Evolutionary conservation across 176 grass and related monocot genomes (phyloP).

Genomic region (Dactylis glomerata): DNA sequence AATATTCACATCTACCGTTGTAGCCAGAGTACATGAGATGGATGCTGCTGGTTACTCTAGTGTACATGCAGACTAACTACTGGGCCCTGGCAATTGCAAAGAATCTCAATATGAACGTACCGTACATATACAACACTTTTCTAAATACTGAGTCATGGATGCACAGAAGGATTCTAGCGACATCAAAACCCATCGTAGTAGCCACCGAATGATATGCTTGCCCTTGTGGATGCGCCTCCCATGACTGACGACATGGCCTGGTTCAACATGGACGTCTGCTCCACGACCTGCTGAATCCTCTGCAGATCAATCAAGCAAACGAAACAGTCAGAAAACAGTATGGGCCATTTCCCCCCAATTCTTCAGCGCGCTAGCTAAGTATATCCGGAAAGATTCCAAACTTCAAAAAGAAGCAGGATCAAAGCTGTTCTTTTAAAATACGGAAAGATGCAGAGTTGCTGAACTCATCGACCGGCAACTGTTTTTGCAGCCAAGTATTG

Average conservation of each 20-base stretch:
- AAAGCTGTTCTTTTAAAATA: not conserved
- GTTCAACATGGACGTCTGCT: conserved; percentile 65
- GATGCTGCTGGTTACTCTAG: not conserved
- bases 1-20: not conserved
- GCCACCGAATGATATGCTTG: conserved; percentile 73
- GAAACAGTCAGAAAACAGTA: not conserved
- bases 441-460: not conserved
- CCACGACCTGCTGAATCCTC: conserved; percentile 65
- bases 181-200: conserved; percentile 58
- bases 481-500: not conserved
- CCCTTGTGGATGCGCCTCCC: conserved; percentile 53
- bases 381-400: not conserved
- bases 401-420: not conserved
- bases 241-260: conserved; percentile 63
- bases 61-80: not conserved
- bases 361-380: not conserved
- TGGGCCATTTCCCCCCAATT: not conserved
- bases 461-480: not conserved
- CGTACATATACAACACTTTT: not conserved
- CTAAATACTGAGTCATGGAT: not conserved
- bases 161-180: not conserved
- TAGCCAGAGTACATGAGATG: not conserved
- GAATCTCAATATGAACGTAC: not conserved
- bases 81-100: not conserved
- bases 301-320: conserved; percentile 32